These are phyloP conservation scores for Omphalotus olearius DNA, from an alignment of 1,284 basidiomycete species.

Conservation along the genomic window DNA sequence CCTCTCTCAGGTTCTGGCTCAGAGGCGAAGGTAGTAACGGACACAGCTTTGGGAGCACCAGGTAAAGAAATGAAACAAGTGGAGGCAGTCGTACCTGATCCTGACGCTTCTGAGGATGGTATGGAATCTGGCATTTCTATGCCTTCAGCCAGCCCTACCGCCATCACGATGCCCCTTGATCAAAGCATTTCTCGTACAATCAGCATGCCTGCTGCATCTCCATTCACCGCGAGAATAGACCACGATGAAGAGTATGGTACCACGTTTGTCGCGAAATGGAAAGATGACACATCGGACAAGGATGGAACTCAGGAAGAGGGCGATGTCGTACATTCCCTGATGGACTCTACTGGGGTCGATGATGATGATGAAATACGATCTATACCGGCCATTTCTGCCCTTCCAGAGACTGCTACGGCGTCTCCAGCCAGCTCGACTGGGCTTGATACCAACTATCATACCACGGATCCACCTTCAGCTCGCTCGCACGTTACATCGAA, in stretches of 20 bases:
- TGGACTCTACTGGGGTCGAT: too few relatives aligned
- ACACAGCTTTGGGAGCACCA: background rate
- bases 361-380: background rate
- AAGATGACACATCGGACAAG: background rate
- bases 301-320: background rate
- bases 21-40: background rate
- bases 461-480: too few relatives aligned
- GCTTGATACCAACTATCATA: background rate
- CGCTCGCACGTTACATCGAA: too few relatives aligned
- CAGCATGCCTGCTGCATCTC: background rate
- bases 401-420: background rate
- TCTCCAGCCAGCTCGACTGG: slow-evolving; percentile 1
- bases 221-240: background rate
- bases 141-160: too few relatives aligned
- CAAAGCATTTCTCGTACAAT: background rate
- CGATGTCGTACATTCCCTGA: background rate
- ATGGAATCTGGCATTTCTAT: too few relatives aligned
- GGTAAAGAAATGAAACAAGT: too few relatives aligned
- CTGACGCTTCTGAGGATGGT: too few relatives aligned
- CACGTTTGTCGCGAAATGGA: background rate
- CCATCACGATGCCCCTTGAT: background rate
- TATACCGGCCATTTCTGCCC: slow-evolving; percentile 2
- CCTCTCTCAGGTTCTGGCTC: background rate
- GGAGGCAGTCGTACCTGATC: too few relatives aligned
- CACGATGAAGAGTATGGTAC: background rate